Conservation (phyloP, 2,329 filamentous ascomycete species). For the Xylariales sp. region DNA sequence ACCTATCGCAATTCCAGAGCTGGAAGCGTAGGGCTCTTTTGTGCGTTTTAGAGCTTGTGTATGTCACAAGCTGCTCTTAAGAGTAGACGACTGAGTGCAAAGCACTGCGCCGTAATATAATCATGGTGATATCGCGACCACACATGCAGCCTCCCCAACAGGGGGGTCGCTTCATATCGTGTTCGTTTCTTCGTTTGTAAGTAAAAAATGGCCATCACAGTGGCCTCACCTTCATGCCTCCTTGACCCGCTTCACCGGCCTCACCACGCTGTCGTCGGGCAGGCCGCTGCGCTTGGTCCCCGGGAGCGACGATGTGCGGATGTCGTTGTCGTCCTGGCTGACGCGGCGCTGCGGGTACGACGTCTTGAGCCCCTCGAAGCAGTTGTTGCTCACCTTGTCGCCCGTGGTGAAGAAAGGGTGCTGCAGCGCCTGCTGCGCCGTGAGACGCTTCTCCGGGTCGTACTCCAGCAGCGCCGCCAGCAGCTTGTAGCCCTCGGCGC, state of each 20-base stretch:
- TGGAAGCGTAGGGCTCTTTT: too few species aligned
- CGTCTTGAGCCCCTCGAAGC: slow-evolving; percentile 83
- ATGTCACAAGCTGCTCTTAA: too few species aligned
- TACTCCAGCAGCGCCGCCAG: slow-evolving; percentile 84
- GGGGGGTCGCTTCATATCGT: too few species aligned
- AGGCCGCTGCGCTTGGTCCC: slow-evolving; percentile 87
- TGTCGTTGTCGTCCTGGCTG: slow-evolving; percentile 93
- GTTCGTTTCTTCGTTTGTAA: too few species aligned
- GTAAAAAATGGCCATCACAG: neutral
- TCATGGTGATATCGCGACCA: too few species aligned
- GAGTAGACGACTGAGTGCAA: too few species aligned
- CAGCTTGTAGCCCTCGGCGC: slow-evolving; percentile 75
- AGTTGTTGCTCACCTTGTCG: slow-evolving; percentile 72
- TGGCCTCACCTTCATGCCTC: slow-evolving; percentile 30
- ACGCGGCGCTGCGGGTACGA: slow-evolving; percentile 90
- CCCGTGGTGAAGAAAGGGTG: slow-evolving; percentile 83
- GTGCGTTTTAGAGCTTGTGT: too few species aligned
- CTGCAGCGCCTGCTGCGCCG: slow-evolving; percentile 81
- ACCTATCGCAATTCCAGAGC: too few species aligned
- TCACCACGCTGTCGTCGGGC: slow-evolving; percentile 71
- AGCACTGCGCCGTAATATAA: too few species aligned
- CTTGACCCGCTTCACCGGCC: slow-evolving; percentile 59
- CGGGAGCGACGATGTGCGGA: slow-evolving; percentile 81
- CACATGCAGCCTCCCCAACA: too few species aligned
- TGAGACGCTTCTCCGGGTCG: slow-evolving; percentile 83